A percentile compares a stretch with the other conserved stretches of the same genome.
phyloP scores from a whole-genome alignment of 2,329 filamentous ascomycete species.

The Fusarium annulatum region DNA sequence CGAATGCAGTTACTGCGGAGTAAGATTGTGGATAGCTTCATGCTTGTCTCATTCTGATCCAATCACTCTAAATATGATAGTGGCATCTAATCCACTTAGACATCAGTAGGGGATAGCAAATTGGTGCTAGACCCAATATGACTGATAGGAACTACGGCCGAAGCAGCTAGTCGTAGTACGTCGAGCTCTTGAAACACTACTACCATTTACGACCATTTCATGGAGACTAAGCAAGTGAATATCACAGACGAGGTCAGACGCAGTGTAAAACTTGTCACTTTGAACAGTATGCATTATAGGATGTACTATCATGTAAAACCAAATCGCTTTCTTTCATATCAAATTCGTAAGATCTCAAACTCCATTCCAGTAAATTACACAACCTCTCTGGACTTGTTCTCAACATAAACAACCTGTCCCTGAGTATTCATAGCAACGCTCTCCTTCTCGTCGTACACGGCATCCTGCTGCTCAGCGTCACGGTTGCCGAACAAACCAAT shows the following conservation, averaged over 20 bases:
- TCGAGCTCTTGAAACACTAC: background rate
- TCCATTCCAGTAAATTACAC: background rate
- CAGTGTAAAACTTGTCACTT: fast-evolving
- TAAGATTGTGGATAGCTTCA: background rate
- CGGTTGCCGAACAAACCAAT: slow-evolving; percentile 20
- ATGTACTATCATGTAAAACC: background rate
- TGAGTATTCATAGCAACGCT: slow-evolving; percentile 1
- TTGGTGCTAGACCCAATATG: background rate
- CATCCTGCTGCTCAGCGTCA: slow-evolving; percentile 20
- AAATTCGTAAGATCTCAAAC: background rate
- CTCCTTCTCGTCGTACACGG: slow-evolving; percentile 13
- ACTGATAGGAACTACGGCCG: background rate
- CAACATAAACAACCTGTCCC: slow-evolving; percentile 7
- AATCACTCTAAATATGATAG: too few relatives aligned
- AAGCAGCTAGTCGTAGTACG: background rate
- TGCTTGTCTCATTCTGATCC: background rate
- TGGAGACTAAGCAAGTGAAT: background rate
- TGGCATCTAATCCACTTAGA: fast-evolving
- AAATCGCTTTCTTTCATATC: background rate
- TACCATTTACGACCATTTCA: background rate
- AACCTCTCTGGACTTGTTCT: slow-evolving; percentile 9
- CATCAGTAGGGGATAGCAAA: background rate
- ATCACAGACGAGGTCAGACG: background rate
- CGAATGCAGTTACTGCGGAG: background rate
- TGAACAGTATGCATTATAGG: background rate